These are phyloP conservation scores for Pinguiococcus pyrenoidosus DNA, from an alignment of 108 stramenopile genomes.

Conservation along the genomic window DNA sequence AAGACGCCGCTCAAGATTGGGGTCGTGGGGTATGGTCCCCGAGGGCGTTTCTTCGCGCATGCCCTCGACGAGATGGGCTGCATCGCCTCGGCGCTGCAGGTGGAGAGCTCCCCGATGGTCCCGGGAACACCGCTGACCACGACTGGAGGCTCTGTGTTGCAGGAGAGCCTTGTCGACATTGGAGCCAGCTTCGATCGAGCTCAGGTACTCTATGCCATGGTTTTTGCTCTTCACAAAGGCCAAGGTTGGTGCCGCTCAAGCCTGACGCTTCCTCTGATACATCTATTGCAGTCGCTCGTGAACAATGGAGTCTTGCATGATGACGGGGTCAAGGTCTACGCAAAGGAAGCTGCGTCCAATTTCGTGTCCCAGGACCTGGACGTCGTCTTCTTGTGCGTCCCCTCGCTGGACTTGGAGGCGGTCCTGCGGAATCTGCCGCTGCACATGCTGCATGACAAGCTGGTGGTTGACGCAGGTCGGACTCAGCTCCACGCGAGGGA, in stretches of 20 bases:
- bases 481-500: slow-evolving; percentile 59
- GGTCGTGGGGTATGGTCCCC: slow-evolving; percentile 71
- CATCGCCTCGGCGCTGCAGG: too few relatives aligned
- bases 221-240: too few relatives aligned
- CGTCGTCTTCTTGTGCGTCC: slow-evolving; percentile 29
- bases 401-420: slow-evolving; percentile 60
- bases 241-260: too few relatives aligned
- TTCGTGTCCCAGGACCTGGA: slow-evolving; percentile 39
- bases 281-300: slow-evolving; percentile 11
- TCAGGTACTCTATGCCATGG: too few relatives aligned
- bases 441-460: slow-evolving; percentile 37
- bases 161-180: background rate
- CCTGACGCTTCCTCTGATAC: background rate
- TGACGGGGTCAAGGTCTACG: slow-evolving; percentile 8
- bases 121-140: slow-evolving; percentile 11
- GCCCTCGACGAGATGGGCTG: slow-evolving; percentile 43
- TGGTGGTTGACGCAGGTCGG: slow-evolving; percentile 55
- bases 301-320: background rate
- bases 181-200: background rate
- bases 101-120: background rate
- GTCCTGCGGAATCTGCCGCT: slow-evolving; percentile 35
- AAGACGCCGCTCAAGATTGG: slow-evolving; percentile 61
- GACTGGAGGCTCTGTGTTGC: slow-evolving; percentile 6
- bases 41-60: background rate
- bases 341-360: slow-evolving; percentile 12